Evolutionary conservation across 306 rosid species (phyloP).

Genomic region (Astragalus glycyphyllos): DNA sequence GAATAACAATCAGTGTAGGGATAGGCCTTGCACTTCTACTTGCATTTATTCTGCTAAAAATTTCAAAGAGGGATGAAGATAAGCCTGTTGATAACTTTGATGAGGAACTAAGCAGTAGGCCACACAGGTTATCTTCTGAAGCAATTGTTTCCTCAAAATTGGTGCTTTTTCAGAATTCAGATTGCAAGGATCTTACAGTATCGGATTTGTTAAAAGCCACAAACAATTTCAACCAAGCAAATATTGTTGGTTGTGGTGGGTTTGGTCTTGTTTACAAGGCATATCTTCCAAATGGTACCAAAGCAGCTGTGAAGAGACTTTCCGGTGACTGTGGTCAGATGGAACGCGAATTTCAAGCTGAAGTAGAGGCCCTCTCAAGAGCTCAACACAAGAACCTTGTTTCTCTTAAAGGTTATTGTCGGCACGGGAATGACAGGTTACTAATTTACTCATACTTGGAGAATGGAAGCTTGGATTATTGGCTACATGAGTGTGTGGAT

Average conservation of each 20-base stretch:
- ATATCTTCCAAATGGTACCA: conserved; percentile 68
- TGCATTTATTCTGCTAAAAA: conserved; percentile 56
- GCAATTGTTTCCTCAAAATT: conserved; percentile 67
- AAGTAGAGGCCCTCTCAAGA: conserved; percentile 87
- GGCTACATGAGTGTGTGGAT: conserved; percentile 78
- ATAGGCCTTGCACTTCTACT: conserved; percentile 68
- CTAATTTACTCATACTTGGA: conserved; percentile 84
- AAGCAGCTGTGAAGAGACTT: conserved; percentile 80
- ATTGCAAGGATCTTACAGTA: conserved; percentile 74
- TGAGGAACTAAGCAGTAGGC: conserved; percentile 60
- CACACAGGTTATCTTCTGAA: conserved; percentile 67
- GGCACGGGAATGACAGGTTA: conserved; percentile 67
- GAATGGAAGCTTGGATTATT: conserved; percentile 85
- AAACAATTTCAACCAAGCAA: conserved; percentile 76
- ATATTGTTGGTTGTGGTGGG: conserved; percentile 87
- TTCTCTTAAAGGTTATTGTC: conserved; percentile 80
- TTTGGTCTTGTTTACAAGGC: conserved; percentile 92
- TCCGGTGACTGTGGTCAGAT: conserved; percentile 88
- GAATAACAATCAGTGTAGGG: conserved; percentile 62
- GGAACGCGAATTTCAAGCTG: conserved; percentile 88
- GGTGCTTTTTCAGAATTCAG: conserved; percentile 75
- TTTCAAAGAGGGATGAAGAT: conserved; percentile 58
- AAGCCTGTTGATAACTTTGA: conserved; percentile 48
- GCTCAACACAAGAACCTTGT: conserved; percentile 91
- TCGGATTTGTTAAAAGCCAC: conserved; percentile 73